Evolutionary conservation across 495 filamentous ascomycete species (phyloP), one percentile per base, ranked within the genome.

Genomic region (Penicillium malachiteum): DNA sequence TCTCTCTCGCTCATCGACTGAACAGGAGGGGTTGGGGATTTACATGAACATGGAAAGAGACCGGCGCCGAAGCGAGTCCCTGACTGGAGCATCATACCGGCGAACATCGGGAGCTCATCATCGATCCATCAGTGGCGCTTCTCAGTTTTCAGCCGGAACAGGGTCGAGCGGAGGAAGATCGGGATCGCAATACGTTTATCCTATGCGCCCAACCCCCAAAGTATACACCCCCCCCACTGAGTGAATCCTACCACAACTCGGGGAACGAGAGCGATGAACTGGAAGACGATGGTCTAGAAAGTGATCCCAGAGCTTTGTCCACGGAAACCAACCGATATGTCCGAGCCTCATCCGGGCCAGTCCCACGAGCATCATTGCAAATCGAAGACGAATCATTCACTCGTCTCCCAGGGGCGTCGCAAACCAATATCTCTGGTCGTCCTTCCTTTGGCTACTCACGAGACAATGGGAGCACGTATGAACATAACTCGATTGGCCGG

Each of bases 181-280:
- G 10, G 74, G 72, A 31, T 72, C 75, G 33, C 77, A 81, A 37
- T 85, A 83, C 61, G 71, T 83, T 16, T 80, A 85, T 62, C 80
- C 83, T 3, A 79, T 85, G 80, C 80, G 81, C 33, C 84, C 84
- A 55, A 81, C 78, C 8, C 80, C 82, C 14, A 72, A 78, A 34
- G 71, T 75, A 11, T 84, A 81, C 63, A 84, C 80, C 2, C 79
- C 81, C n/a, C 30, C 77, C 83, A n/a, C 62, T 78, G 10, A 70
- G 72, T 33, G 75, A 77, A 18, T 85, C 83, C 0, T 77, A 75
- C 52, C 73, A 81, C 33, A 72, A 69, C 4, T 83, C 81, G 1
- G 59, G 71, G 33, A 68, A 68, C 43, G 78, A 77, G 35, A 79
- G 76, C 57, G 80, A 81, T 21, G 62, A 69, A n/a, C 68, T 67